Evolutionary conservation across 116 monocot species (phyloP).

Genomic region (Thalassia testudinum): DNA sequence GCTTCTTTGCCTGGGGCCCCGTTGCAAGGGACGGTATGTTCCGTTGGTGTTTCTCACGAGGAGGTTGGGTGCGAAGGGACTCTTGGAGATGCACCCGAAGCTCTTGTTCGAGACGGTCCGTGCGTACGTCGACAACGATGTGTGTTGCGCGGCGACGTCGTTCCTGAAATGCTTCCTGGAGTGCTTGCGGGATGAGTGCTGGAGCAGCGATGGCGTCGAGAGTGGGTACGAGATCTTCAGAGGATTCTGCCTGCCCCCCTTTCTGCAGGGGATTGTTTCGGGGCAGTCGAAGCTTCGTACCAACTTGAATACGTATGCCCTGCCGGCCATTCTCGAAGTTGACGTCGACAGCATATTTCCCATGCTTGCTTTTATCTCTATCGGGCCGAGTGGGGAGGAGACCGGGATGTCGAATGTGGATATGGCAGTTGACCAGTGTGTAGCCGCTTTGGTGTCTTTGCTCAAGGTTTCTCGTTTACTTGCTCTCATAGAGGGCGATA

Average conservation of each 20-base stretch:
- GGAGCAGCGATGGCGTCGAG: constrained; percentile 73
- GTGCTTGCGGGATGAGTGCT: constrained; percentile 81
- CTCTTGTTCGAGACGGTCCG: constrained; percentile 59
- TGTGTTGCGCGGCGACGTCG: constrained; percentile 76
- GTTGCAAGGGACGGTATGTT: constrained; percentile 86
- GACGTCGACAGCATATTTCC: constrained; percentile 87
- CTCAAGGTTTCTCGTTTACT: constrained; percentile 60
- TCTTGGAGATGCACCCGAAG: constrained; percentile 50
- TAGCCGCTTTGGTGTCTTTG: constrained; percentile 67
- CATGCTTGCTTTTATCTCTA: constrained; percentile 72
- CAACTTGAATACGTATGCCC: constrained; percentile 87
- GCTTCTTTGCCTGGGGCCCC: constrained; percentile 54
- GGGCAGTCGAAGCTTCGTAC: constrained; percentile 81
- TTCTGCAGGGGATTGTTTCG: constrained; percentile 61
- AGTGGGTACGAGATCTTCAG: constrained; percentile 67
- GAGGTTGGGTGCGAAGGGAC: constrained; percentile 58
- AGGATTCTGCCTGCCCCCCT: constrained; percentile 45
- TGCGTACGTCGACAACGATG: constrained; percentile 86
- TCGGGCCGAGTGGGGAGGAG: constrained; percentile 39
- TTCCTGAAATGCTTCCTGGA: constrained; percentile 93
- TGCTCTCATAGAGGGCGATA: constrained; percentile 65
- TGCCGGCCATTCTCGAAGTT: constrained; percentile 65
- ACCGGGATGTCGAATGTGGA: constrained; percentile 10
- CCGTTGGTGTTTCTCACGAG: constrained; percentile 81
- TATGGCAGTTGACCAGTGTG: constrained; percentile 48